Percentiles rank a stretch among this genome's conserved stretches.
Evolutionary conservation across 805 yeast species (phyloP).

Genomic region (Saccharomycopsis lassenensis): DNA sequence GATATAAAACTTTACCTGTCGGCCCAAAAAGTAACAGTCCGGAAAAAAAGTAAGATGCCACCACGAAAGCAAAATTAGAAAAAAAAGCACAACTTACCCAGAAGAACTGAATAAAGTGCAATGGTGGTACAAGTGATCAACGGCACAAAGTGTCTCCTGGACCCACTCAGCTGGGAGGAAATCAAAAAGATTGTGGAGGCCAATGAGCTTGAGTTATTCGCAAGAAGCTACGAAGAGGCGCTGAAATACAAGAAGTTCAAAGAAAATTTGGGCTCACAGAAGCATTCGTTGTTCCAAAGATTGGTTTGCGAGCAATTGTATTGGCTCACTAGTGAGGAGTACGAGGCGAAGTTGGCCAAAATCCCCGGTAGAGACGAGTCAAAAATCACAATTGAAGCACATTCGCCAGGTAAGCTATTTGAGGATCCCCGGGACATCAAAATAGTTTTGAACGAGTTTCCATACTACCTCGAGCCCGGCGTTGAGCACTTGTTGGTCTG

Average conservation of each 20-base stretch:
- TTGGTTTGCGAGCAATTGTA: slow-evolving; percentile 14
- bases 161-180: slow-evolving; percentile 4
- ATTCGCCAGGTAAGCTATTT: slow-evolving; percentile 27
- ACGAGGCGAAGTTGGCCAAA: slow-evolving; percentile 1
- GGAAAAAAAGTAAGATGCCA: too few relatives aligned
- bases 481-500: slow-evolving; percentile 55
- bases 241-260: slow-evolving; percentile 6
- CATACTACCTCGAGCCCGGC: slow-evolving; percentile 45
- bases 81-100: too few relatives aligned
- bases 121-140: too few relatives aligned
- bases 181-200: slow-evolving; percentile 8
- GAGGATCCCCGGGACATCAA: slow-evolving; percentile 32
- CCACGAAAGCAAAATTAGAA: too few relatives aligned
- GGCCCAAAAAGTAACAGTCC: too few relatives aligned
- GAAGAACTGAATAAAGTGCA: too few relatives aligned
- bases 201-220: slow-evolving; percentile 10
- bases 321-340: slow-evolving; percentile 10
- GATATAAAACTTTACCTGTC: too few relatives aligned
- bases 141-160: slow-evolving; percentile 11
- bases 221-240: slow-evolving; percentile 7
- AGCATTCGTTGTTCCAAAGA: slow-evolving; percentile 5
- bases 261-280: slow-evolving; percentile 4
- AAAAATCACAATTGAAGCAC: background rate
- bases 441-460: slow-evolving; percentile 49
- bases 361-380: slow-evolving; percentile 8